Conservation (phyloP, 495 filamentous ascomycete genomes). For the Venustampulla echinocandica region DNA sequence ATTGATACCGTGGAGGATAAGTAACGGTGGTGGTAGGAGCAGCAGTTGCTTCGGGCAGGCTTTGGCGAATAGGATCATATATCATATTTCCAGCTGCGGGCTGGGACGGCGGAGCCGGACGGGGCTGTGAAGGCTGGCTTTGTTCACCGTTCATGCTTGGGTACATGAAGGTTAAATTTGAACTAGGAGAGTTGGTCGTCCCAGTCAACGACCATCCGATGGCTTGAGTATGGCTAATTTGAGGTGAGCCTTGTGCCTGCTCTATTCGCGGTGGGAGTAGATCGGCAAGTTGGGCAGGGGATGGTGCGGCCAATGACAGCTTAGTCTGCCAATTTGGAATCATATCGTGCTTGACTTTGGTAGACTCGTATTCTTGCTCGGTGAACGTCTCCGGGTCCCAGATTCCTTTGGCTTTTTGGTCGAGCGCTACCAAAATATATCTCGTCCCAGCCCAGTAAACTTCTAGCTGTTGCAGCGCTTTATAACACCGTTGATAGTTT, state of each 20-base stretch:
- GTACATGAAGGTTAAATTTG: conserved; percentile 66
- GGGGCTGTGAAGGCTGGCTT: conserved; percentile 20
- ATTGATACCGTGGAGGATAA: conserved; percentile 39
- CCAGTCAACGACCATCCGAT: conserved; percentile 71
- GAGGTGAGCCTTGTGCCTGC: conserved; percentile 22
- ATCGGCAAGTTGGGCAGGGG: conserved; percentile 22
- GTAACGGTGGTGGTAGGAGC: conserved; percentile 33
- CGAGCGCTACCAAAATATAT: conserved; percentile 77
- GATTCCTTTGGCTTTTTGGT: conserved; percentile 78
- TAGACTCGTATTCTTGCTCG: conserved; percentile 65
- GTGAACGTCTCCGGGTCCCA: conserved; percentile 74
- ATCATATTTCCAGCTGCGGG: conserved; percentile 37
- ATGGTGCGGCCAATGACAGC: conserved; percentile 12
- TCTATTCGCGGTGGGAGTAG: conserved; percentile 20
- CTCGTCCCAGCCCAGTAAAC: conserved; percentile 78
- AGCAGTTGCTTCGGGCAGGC: conserved; percentile 33
- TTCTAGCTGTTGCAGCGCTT: conserved; percentile 65
- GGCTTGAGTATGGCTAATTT: conserved; percentile 28
- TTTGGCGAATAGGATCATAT: conserved; percentile 44
- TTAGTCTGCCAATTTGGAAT: conserved; percentile 20
- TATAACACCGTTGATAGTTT: conserved; percentile 76
- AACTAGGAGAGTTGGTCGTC: conserved; percentile 71
- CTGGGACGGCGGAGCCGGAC: conserved; percentile 7
- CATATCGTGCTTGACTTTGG: conserved; percentile 28
- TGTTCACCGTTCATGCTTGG: conserved; percentile 34